Base-by-base conservation (phyloP, 768 basidiomycete genomes). In the Phlebiopsis flavidoalba region DNA sequence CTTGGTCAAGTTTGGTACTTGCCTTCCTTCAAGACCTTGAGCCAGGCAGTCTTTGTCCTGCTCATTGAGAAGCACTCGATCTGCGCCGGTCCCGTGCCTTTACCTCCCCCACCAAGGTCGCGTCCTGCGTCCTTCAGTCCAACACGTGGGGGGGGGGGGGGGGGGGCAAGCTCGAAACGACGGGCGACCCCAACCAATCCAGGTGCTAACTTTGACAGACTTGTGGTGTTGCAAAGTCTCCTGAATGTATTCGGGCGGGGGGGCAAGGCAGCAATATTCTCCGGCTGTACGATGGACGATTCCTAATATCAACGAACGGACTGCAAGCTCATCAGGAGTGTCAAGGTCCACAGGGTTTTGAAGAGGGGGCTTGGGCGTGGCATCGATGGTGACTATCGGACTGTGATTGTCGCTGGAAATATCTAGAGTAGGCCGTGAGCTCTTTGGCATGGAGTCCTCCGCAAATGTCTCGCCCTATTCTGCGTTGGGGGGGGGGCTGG, bases 101-200 rank as follows among this genome's bases (percentile, higher is more conserved):
- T n/a, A n/a, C 52, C 33, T 45, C 58, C 64, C 35, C 49, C 53
- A 40, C 58, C 64, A n/a, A 56, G 56, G 49, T 69, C 0, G 69
- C 71, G 53, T 82, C n/a, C 79, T 6, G 76, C 75, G 63, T 87
- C 83, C 71, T 82, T 84, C 67, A 92, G 73, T 87, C 85, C n/a
- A 87, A 66, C 37, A 89, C 87, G 0, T n/a, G n/a, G n/a, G n/a
- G n/a, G n/a, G n/a, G n/a, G n/a, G n/a, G n/a, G n/a, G n/a, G n/a
- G n/a, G n/a, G n/a, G n/a, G n/a, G 88, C 86, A 12, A 86, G 72
- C 71, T 92, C 90, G 59, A 90, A 89, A n/a, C n/a, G n/a, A n/a
- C 67, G 80, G 14, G 87, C 80, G 2, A 90, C 78, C 3, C 87
- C 83, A n/a, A 0, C 76, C 77, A 5, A 90, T 80, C 90, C 90